Conservation (phyloP, 371 early-diverging fungal genomes). For the Syncephalastrum sp. region DNA sequence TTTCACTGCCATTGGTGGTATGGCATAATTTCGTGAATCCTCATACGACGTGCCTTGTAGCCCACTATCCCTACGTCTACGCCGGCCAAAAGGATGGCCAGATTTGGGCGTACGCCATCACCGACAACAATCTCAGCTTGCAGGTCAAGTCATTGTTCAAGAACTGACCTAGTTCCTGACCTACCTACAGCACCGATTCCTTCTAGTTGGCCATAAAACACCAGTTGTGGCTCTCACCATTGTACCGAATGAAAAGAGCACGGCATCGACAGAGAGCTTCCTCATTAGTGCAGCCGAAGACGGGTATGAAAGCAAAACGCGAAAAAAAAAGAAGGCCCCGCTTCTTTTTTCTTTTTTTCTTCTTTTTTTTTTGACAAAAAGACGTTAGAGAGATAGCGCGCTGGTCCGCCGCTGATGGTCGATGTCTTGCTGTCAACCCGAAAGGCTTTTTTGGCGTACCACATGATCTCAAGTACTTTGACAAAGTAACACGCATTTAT, state of each 20-base stretch:
- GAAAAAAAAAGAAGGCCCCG: not conserved
- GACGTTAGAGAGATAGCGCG: conserved; percentile 62
- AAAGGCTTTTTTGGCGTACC: conserved; percentile 62
- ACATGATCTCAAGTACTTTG: conserved; percentile 42
- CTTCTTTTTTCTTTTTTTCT: conserved; percentile 1
- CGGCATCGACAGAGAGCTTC: conserved; percentile 51
- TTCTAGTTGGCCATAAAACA: conserved; percentile 60
- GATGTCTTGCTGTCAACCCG: conserved; percentile 63
- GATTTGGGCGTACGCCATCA: conserved; percentile 52
- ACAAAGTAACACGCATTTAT: not conserved
- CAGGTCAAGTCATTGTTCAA: not conserved
- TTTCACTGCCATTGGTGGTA: conserved; percentile 40
- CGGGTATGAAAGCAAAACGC: conserved; percentile 45
- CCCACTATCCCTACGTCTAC: conserved; percentile 41
- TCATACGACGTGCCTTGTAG: conserved; percentile 34
- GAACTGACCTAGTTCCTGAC: not conserved
- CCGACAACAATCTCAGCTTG: not conserved
- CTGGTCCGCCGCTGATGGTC: conserved; percentile 73
- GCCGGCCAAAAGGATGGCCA: conserved; percentile 62
- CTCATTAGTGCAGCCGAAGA: conserved; percentile 65
- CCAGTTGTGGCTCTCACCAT: conserved; percentile 56
- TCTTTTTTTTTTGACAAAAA: not conserved
- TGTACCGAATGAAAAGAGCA: conserved; percentile 49
- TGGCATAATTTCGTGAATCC: conserved; percentile 48
- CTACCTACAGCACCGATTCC: conserved; percentile 42